A percentile compares a stretch with the other conserved stretches of the same genome.
Evolutionary conservation across 2,329 filamentous ascomycete genomes (phyloP).

Genomic region (Venturia nashicola): DNA sequence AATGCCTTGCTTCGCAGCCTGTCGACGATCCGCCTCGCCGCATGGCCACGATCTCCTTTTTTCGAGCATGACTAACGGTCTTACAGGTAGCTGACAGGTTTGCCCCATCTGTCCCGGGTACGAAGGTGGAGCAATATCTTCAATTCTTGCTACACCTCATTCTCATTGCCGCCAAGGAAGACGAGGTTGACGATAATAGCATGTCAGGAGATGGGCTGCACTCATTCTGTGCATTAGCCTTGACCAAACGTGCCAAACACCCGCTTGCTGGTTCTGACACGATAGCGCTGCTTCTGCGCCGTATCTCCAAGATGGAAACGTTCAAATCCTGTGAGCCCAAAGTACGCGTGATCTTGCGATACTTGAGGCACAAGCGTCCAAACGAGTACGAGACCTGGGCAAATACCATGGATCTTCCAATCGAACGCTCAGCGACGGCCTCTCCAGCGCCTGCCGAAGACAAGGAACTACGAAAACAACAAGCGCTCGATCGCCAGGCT

Average conservation of each 20-base stretch:
- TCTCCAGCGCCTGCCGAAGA: slow-evolving; percentile 33
- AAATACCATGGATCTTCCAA: slow-evolving; percentile 44
- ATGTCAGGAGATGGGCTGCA: slow-evolving; percentile 7
- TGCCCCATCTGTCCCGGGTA: slow-evolving; percentile 64
- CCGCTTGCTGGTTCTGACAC: slow-evolving; percentile 21
- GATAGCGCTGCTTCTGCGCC: slow-evolving; percentile 40
- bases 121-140: slow-evolving; percentile 79
- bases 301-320: slow-evolving; percentile 51
- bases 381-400: slow-evolving; percentile 59
- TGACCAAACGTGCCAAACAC: slow-evolving; percentile 4
- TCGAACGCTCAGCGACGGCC: slow-evolving; percentile 60
- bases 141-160: slow-evolving; percentile 84
- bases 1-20: too few relatives aligned
- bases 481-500: slow-evolving; percentile 78
- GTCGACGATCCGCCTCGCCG: not conserved
- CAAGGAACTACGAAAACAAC: slow-evolving; percentile 78
- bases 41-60: not conserved
- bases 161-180: slow-evolving; percentile 76
- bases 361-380: slow-evolving; percentile 74
- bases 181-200: slow-evolving; percentile 25
- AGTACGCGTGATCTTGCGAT: slow-evolving; percentile 68
- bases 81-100: slow-evolving; percentile 42
- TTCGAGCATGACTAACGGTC: not conserved
- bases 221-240: slow-evolving; percentile 29
- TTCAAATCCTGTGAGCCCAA: slow-evolving; percentile 77